phyloP scores from a whole-genome alignment of 2,329 filamentous ascomycete genomes.

The Ceratocystis ficicola region DNA sequence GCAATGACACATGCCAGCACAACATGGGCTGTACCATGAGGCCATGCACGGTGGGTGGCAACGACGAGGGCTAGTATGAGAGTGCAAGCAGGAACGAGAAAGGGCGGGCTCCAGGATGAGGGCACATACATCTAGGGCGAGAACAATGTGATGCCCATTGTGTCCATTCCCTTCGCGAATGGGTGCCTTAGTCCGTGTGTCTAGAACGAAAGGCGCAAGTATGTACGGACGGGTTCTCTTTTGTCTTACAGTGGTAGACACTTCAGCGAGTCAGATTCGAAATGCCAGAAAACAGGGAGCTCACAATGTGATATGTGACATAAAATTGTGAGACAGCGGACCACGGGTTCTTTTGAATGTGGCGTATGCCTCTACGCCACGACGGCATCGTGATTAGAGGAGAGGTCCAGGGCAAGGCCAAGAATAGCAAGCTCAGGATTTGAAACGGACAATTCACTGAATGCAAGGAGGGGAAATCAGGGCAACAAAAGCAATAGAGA shows the following conservation, averaged over 20 bases:
- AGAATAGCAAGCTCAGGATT: not conserved
- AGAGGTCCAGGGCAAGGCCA: not conserved
- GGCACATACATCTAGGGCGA: not conserved
- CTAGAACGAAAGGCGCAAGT: not conserved
- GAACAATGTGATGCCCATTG: not conserved
- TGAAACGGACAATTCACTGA: not conserved
- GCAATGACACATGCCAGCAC: constrained; percentile 4
- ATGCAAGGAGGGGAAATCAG: not conserved
- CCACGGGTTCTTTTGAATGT: too few relatives aligned
- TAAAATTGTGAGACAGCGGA: too few relatives aligned
- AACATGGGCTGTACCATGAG: not conserved
- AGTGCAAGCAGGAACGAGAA: not conserved
- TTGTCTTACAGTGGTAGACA: too few relatives aligned
- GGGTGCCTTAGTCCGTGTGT: not conserved
- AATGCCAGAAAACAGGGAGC: too few relatives aligned
- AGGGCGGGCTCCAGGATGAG: not conserved
- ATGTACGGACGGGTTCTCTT: too few relatives aligned
- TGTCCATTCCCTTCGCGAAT: not conserved
- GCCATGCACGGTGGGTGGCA: not conserved
- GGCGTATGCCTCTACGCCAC: not conserved
- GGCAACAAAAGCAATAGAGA: not conserved
- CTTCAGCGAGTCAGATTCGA: too few relatives aligned
- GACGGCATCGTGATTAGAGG: not conserved
- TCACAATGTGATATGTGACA: too few relatives aligned
- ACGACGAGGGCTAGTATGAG: not conserved